These are phyloP conservation scores for Drosera spatulata DNA, from an alignment of 179 eudicot species.

Conservation along the genomic window DNA sequence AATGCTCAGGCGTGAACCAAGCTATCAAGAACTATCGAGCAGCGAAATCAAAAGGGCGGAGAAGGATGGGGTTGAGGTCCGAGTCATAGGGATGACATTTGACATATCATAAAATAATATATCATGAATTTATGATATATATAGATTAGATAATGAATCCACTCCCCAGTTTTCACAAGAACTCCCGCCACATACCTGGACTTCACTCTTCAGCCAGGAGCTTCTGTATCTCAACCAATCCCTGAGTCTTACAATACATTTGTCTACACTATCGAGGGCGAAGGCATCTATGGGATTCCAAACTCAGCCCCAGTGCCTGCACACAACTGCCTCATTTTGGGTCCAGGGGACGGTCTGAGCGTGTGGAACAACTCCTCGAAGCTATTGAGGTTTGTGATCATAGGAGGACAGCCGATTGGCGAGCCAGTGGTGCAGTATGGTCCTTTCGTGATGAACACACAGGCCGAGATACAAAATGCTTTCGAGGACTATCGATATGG, in stretches of 20 bases:
- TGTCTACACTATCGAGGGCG: constrained; percentile 65
- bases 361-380: constrained; percentile 62
- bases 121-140: too few relatives aligned
- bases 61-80: constrained; percentile 61
- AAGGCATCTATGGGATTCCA: constrained; percentile 52
- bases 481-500: constrained; percentile 58
- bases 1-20: constrained; percentile 72
- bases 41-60: constrained; percentile 54
- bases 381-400: constrained; percentile 47
- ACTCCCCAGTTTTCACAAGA: constrained; percentile 81
- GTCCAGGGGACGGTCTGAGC: constrained; percentile 70
- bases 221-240: constrained; percentile 44
- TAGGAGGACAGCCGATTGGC: constrained; percentile 70
- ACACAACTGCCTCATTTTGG: constrained; percentile 59
- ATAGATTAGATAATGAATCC: too few relatives aligned
- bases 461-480: constrained; percentile 72
- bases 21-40: constrained; percentile 61
- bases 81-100: too few relatives aligned
- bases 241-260: constrained; percentile 67
- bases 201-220: constrained; percentile 52
- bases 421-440: constrained; percentile 91
- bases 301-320: constrained; percentile 34
- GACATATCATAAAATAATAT: too few relatives aligned
- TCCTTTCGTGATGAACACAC: constrained; percentile 97
- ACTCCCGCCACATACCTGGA: constrained; percentile 92